These are phyloP conservation scores for Globisporangium barbulae DNA, from an alignment of 352 stramenopile genomes.

Conservation along the genomic window DNA sequence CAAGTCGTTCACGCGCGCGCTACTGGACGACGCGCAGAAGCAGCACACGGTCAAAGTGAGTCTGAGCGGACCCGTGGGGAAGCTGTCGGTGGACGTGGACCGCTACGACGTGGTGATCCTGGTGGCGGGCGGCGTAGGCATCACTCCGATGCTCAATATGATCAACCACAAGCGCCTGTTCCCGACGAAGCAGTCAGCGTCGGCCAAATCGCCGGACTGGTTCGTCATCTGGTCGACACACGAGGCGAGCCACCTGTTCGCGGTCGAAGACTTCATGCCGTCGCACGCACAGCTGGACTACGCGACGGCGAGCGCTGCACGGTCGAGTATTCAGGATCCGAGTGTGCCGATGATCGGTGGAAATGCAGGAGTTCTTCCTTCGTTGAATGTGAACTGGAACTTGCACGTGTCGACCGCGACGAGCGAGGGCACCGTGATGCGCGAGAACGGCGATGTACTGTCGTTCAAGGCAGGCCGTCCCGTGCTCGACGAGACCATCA, in stretches of 20 bases:
- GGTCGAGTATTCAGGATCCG: slow-evolving; percentile 35
- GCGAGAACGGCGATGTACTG: slow-evolving; percentile 51
- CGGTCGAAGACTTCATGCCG: slow-evolving; percentile 65
- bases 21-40: slow-evolving; percentile 41
- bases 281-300: slow-evolving; percentile 22
- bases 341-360: slow-evolving; percentile 27
- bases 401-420: slow-evolving; percentile 61
- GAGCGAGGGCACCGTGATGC: slow-evolving; percentile 36
- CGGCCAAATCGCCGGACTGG: slow-evolving; percentile 34
- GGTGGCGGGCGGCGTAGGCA: slow-evolving; percentile 66
- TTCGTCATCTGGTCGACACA: slow-evolving; percentile 68
- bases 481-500: slow-evolving; percentile 72
- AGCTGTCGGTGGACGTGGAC: slow-evolving; percentile 56
- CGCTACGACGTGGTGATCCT: slow-evolving; percentile 67
- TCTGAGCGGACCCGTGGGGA: slow-evolving; percentile 67
- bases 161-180: slow-evolving; percentile 62
- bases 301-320: slow-evolving; percentile 24
- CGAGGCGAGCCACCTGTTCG: slow-evolving; percentile 53
- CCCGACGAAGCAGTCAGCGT: slow-evolving; percentile 13
- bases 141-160: slow-evolving; percentile 73
- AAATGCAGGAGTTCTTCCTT: neutral
- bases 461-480: slow-evolving; percentile 47
- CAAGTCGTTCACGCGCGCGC: slow-evolving; percentile 47
- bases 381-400: slow-evolving; percentile 50
- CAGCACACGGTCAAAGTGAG: slow-evolving; percentile 44